Evolutionary conservation across 192 early-diverging fungal species (phyloP), one percentile per base, ranked within the genome.

Genomic region (Coemansia sp.): DNA sequence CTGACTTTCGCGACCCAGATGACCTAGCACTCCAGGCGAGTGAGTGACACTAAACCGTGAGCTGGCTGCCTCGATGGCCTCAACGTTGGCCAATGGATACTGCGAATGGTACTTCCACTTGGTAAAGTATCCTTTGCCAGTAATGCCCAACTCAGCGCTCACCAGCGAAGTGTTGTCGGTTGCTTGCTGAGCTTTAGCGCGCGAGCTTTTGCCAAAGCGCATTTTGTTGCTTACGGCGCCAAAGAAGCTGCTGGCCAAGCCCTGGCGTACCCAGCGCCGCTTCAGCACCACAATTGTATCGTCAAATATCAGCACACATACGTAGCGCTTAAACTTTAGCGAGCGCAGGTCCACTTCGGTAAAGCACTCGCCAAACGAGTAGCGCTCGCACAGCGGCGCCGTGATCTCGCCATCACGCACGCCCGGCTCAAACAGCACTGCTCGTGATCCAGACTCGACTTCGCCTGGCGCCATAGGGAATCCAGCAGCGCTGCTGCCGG

Each of bases 31-130:
- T 8, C 69, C 61, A 10, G 80, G 66, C 48, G 77, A 36, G 18
- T 79, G 71, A 21, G 41, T 66, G 19, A 70, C 60, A 46, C 77
- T 71, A 42, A 79, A 79, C 15, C 71, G 63, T 28, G 77, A 74
- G 47, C 82, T 83, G 16, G 84, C 81, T 14, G 82, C 80, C 40
- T 83, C 84, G 9, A 85, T 72, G 2, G 83, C 80, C 47, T 87
- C 85, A 11, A 84, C 71, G 21, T 68, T 81, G 20, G 70, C 48
- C 5, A 87, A 58, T 3, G 81, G 75, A 59, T 85, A 87, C 26
- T 67, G 75, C 15, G 84, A 79, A 39, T 84, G 82, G 56, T 78
- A 80, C 67, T 87, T 85, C 85, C 85, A 87, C 67, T 85, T 85
- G 37, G 83, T 85, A 69, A 79, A 87, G 59, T 87, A 85, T 6